These are phyloP conservation scores for Talaromyces islandicus DNA, from an alignment of 2,329 filamentous ascomycete species.

Conservation along the genomic window DNA sequence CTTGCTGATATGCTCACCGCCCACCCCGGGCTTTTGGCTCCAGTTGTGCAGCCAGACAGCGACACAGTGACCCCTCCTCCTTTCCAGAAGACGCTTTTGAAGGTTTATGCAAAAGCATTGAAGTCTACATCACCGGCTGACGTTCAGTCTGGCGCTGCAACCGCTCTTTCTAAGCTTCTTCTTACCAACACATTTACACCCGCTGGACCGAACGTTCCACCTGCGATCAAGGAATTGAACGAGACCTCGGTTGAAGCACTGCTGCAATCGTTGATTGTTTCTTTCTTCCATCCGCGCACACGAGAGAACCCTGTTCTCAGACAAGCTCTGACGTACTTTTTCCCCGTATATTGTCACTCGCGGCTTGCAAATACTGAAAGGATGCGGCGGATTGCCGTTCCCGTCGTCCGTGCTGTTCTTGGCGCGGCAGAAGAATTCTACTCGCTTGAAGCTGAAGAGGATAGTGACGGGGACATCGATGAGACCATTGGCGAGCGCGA, in stretches of 20 bases:
- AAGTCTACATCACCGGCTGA: slow-evolving; percentile 63
- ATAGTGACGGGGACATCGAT: slow-evolving; percentile 66
- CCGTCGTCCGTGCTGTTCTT: slow-evolving; percentile 65
- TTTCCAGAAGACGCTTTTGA: slow-evolving; percentile 62
- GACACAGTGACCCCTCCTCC: slow-evolving; percentile 45
- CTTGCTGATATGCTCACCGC: slow-evolving; percentile 89
- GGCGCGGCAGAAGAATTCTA: slow-evolving; percentile 57
- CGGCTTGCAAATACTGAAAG: slow-evolving; percentile 73
- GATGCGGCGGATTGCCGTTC: slow-evolving; percentile 68
- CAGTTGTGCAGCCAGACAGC: slow-evolving; percentile 37
- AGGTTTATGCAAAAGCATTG: slow-evolving; percentile 78
- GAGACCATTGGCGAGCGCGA: slow-evolving; percentile 67
- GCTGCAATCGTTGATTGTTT: slow-evolving; percentile 75
- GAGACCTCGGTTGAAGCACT: slow-evolving; percentile 63
- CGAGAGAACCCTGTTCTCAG: slow-evolving; percentile 72
- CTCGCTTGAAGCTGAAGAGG: slow-evolving; percentile 65
- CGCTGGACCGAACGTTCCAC: slow-evolving; percentile 48
- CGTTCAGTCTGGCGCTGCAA: slow-evolving; percentile 74
- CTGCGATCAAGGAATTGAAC: slow-evolving; percentile 35
- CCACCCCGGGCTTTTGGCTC: slow-evolving; percentile 71
- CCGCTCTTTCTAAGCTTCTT: slow-evolving; percentile 79
- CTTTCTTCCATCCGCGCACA: slow-evolving; percentile 85
- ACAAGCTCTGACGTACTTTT: slow-evolving; percentile 86
- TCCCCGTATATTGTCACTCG: slow-evolving; percentile 90
- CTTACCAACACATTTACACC: slow-evolving; percentile 65